These are phyloP conservation scores for Lipomyces chichibuensis DNA, from an alignment of 805 yeast species.

Conservation along the genomic window DNA sequence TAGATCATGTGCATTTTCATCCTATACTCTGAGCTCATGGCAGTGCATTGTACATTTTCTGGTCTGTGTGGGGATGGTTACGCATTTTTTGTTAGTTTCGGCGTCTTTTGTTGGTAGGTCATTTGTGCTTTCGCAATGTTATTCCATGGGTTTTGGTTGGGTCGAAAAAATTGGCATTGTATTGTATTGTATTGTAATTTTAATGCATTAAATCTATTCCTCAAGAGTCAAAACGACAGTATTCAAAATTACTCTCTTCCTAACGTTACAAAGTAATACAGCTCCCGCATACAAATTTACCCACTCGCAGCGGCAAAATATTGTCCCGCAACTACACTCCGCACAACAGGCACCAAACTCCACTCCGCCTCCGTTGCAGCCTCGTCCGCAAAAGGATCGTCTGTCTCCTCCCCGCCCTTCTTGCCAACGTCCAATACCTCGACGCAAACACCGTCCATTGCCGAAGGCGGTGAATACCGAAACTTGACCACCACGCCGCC, in stretches of 20 bases:
- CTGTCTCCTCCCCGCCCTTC: conserved; percentile 14
- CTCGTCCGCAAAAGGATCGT: conserved; percentile 38
- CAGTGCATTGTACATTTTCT: neutral
- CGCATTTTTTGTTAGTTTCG: neutral
- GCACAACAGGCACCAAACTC: conserved; percentile 24
- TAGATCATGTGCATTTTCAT: neutral
- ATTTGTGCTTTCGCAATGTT: neutral
- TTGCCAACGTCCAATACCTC: conserved; percentile 24
- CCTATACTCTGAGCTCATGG: neutral
- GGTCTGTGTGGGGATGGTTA: neutral
- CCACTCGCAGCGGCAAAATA: conserved; percentile 27
- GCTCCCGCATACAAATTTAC: neutral
- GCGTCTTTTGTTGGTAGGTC: neutral
- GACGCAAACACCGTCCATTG: conserved; percentile 14
- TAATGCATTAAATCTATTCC: neutral
- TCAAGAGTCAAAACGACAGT: neutral
- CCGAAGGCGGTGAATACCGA: conserved; percentile 25
- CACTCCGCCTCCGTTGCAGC: conserved; percentile 22
- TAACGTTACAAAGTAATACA: neutral
- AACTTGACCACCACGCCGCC: conserved; percentile 67
- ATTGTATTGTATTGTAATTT: neutral
- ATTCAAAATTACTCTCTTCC: neutral
- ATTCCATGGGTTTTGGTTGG: neutral
- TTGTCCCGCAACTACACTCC: conserved; percentile 32
- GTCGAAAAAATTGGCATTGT: neutral